Evolutionary conservation across 2,329 filamentous ascomycete species (phyloP), one percentile per base, ranked within the genome.

Genomic region (Cladophialophora exuberans): DNA sequence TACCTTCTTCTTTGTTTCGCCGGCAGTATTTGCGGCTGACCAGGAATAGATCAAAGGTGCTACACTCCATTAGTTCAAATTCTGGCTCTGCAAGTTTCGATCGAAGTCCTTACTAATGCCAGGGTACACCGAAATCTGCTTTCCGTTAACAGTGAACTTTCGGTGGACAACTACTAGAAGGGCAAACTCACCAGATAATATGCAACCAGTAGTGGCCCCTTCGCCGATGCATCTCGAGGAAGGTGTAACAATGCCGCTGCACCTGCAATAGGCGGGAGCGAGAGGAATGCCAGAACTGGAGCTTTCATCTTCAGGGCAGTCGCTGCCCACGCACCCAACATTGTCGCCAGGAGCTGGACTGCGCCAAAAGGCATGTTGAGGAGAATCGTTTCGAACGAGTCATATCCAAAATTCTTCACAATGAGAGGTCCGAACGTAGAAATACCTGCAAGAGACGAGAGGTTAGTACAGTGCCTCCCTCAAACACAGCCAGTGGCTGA

Each of bases 11-110:
- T 89, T 89, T 0, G 85, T 88, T 64, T 88, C 84, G 1, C 86
- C 85, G 0, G 81, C 85, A 0, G 85, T 76, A 36, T 76, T 84
- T 35, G 72, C 80, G 0, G 81, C 84, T 15, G 87, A 90, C 67
- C 85, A 89, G 59, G 84, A 87, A 64, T 90, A 87, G 62, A 85
- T 89, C 50, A 84, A 79, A 33, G 86, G 84, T 2, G 84, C 55
- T 57, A 23, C 15, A n/a, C 3, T 31, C 13, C 4, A 28, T 57
- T 36, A 53, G 44, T 15, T n/a, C n/a, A n/a, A n/a, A n/a, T n/a
- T n/a, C n/a, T 10, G 28, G 25, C 4, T 15, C 11, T 31, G 1
- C 9, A 20, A 18, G 20, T 5, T n/a, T 20, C 20, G 2, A n/a
- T 7, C 23, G 2, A n/a, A 20, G 26, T 23, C 15, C 55, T 50